These are phyloP conservation scores for Globisporangium polare DNA, from an alignment of 352 stramenopile species.

Conservation along the genomic window DNA sequence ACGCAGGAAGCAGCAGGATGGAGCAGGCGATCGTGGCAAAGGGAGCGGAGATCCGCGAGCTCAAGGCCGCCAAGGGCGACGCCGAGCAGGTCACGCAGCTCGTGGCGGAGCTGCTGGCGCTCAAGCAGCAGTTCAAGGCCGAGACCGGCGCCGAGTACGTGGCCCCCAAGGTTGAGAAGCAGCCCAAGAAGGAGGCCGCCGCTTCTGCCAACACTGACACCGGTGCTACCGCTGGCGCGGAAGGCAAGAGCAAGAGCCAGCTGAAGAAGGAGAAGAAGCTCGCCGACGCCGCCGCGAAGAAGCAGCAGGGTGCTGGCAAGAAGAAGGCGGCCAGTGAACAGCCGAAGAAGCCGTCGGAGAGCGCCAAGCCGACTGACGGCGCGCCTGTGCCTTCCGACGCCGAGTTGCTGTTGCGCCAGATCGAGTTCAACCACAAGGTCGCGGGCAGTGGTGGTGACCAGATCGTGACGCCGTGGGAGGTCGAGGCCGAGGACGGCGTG, in stretches of 20 bases:
- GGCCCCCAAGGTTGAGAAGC: conserved; percentile 34
- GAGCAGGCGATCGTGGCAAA: conserved; percentile 62
- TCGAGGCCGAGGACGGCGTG: conserved; percentile 94
- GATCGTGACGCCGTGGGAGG: conserved; percentile 91
- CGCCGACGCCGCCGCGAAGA: conserved; percentile 43
- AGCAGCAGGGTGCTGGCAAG: conserved; percentile 20
- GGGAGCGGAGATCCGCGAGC: conserved; percentile 68
- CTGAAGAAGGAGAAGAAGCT: conserved; percentile 89
- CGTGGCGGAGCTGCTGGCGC: conserved; percentile 56
- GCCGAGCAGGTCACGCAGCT: conserved; percentile 35
- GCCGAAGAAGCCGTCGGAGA: conserved; percentile 61
- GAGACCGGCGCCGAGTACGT: conserved; percentile 71
- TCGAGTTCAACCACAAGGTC: conserved; percentile 70
- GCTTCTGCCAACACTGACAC: background rate
- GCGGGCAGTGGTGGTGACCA: conserved; percentile 55
- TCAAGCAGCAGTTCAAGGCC: conserved; percentile 81
- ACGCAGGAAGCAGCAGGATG: conserved; percentile 8
- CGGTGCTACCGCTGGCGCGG: conserved; percentile 7
- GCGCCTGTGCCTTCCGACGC: conserved; percentile 48
- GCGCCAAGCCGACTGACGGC: conserved; percentile 58
- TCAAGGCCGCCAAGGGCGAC: conserved; percentile 80
- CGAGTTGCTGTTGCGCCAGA: conserved; percentile 68
- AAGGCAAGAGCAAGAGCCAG: conserved; percentile 80
- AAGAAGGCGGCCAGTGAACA: conserved; percentile 42
- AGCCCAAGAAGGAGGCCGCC: conserved; percentile 26